Percentiles rank a stretch among this genome's conserved stretches.
phyloP scores from a whole-genome alignment of 179 eudicot genomes.

The Spergularia azorica region DNA sequence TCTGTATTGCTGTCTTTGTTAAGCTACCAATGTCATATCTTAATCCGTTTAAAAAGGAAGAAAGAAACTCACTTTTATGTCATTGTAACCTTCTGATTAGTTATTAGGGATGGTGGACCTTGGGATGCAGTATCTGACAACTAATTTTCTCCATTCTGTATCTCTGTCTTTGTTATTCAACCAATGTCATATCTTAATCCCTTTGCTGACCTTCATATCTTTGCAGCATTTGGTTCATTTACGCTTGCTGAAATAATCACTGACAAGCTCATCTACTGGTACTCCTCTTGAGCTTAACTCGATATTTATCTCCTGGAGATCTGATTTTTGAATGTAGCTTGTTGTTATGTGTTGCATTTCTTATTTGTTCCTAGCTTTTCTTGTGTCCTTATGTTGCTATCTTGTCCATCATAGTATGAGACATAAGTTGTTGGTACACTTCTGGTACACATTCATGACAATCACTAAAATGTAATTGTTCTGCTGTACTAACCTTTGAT shows the following conservation, averaged over 20 bases:
- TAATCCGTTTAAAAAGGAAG: too few species aligned
- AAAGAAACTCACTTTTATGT: too few species aligned
- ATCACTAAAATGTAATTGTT: too few species aligned
- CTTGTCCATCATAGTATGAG: background rate
- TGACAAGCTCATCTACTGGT: conserved; percentile 89
- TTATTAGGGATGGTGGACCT: too few species aligned
- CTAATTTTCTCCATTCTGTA: too few species aligned
- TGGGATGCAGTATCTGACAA: too few species aligned
- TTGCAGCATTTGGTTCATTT: conserved; percentile 94
- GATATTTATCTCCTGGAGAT: background rate
- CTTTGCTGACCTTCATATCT: conserved; percentile 17
- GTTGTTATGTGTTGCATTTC: background rate
- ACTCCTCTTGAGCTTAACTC: conserved; percentile 28
- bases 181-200: background rate
- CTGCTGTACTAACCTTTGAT: too few species aligned
- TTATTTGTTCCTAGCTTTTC: background rate
- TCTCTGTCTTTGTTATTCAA: background rate
- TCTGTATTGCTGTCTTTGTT: too few species aligned
- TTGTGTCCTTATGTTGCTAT: background rate
- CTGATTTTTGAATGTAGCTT: background rate
- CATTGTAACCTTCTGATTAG: too few species aligned
- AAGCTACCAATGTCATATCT: too few species aligned
- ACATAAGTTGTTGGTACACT: background rate
- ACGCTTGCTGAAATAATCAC: conserved; percentile 74
- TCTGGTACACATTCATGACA: too few species aligned